Base-by-base conservation (phyloP, 2,329 filamentous ascomycete genomes). In the Cyclaneusma minus region DNA sequence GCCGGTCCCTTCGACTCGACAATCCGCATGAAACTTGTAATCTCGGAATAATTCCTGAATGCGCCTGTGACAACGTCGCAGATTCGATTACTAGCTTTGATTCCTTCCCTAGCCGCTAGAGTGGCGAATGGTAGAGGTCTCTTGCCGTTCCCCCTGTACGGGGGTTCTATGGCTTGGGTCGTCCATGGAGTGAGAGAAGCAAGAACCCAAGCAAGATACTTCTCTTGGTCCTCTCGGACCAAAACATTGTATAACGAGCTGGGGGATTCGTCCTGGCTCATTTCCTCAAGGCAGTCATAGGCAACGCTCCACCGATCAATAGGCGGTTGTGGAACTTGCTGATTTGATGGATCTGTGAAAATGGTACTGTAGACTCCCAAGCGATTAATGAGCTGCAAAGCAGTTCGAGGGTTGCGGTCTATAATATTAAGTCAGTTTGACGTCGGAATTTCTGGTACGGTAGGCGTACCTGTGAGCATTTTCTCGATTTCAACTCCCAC, bases 401-500 rank as follows among this genome's bases (percentile, higher is more conserved):
- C 63, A 37, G 58, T 56, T 25, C 56, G 54, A 6, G 78, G 75
- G 39, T 72, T 57, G 7, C 65, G 62, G 17, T 64, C 72, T 63
- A 22, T 16, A 22, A 16, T 13, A 27, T 22, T 42, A 18, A 44
- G 33, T 30, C 26, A 5, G 10, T 19, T 21, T 23, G 41, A 29
- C 15, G 38, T 30, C 28, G 36, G 38, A 13, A 34, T 29, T 15
- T 37, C 28, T 33, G 34, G 24, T 15, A 21, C 17, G 7, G 27
- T 15, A 22, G 13, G 35, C 42, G 30, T 46, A 66, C 80, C 78
- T 50, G 70, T 76, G 11, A 95, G 58, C 73, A 92, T 92, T 60
- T 95, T 95, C 44, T 87, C 80, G 3, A 94, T 43, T 47, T 98
- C 89, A 4, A 77, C 66, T 1, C 83, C 82, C 2, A 98, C 74